phyloP scores from a whole-genome alignment of 495 filamentous ascomycete species.

The Penicillium argentinense region DNA sequence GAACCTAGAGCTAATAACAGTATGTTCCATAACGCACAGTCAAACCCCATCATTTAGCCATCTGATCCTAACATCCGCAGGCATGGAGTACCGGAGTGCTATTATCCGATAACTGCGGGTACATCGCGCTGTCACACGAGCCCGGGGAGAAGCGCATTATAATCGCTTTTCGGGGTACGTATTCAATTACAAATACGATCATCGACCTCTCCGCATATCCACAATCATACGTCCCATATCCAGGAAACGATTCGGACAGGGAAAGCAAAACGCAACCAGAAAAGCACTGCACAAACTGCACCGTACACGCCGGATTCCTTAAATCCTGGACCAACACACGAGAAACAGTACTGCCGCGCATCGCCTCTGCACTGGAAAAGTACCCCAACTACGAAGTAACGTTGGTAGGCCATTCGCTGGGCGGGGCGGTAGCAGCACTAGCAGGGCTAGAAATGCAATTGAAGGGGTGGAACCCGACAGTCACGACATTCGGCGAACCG shows the following conservation, averaged over 20 bases:
- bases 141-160: conserved; percentile 64
- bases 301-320: conserved; percentile 89
- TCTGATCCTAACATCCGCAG: conserved; percentile 26
- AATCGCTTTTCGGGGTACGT: conserved; percentile 93
- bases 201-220: conserved; percentile 83
- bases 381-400: conserved; percentile 72
- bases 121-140: conserved; percentile 79
- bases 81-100: conserved; percentile 90
- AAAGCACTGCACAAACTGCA: conserved; percentile 76
- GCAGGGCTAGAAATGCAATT: conserved; percentile 74
- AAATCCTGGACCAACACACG: conserved; percentile 76
- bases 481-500: conserved; percentile 95
- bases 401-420: conserved; percentile 87
- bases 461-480: conserved; percentile 65
- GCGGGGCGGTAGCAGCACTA: conserved; percentile 87
- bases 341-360: conserved; percentile 56
- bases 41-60: background rate
- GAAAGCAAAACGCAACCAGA: conserved; percentile 1
- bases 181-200: conserved; percentile 87
- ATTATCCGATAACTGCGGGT: conserved; percentile 90
- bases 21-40: conserved; percentile 24
- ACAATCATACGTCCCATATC: conserved; percentile 87
- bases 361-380: conserved; percentile 50
- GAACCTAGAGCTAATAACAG: conserved; percentile 70
- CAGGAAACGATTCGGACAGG: conserved; percentile 42